Percentiles rank a stretch among this genome's conserved stretches.
Conservation (phyloP, 2,329 filamentous ascomycete genomes). For the Fusarium armeniacum region DNA sequence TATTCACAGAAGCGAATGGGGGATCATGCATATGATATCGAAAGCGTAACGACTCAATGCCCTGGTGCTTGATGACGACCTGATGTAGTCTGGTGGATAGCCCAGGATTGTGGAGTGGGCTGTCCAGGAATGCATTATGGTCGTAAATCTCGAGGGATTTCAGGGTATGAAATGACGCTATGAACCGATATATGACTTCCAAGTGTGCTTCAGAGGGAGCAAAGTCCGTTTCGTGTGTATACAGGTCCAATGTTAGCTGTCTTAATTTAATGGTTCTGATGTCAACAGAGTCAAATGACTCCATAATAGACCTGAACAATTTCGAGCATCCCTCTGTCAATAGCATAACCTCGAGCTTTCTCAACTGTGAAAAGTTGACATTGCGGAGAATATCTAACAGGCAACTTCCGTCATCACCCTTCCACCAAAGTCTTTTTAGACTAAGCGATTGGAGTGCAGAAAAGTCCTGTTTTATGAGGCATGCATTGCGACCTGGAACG, state of each 20-base stretch:
- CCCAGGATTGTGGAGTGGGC: rapidly evolving
- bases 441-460: conserved; percentile 12
- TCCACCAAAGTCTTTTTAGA: rapidly evolving
- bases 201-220: not conserved
- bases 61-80: not conserved
- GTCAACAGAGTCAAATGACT: not conserved
- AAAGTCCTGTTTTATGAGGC: not conserved
- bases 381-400: rapidly evolving
- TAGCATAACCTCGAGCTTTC: not conserved
- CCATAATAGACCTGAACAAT: conserved; percentile 9
- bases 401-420: rapidly evolving
- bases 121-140: not conserved
- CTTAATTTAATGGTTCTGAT: not conserved
- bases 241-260: not conserved
- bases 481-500: not conserved
- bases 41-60: not conserved
- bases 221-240: rapidly evolving
- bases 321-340: rapidly evolving
- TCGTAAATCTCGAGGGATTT: not conserved
- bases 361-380: conserved; percentile 17
- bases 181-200: conserved; percentile 10
- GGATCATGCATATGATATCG: too few relatives aligned
- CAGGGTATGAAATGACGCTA: conserved; percentile 12
- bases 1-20: not conserved
- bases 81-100: conserved; percentile 2